Evolutionary conservation across 768 basidiomycete species (phyloP).

Genomic region (Trametes maxima): DNA sequence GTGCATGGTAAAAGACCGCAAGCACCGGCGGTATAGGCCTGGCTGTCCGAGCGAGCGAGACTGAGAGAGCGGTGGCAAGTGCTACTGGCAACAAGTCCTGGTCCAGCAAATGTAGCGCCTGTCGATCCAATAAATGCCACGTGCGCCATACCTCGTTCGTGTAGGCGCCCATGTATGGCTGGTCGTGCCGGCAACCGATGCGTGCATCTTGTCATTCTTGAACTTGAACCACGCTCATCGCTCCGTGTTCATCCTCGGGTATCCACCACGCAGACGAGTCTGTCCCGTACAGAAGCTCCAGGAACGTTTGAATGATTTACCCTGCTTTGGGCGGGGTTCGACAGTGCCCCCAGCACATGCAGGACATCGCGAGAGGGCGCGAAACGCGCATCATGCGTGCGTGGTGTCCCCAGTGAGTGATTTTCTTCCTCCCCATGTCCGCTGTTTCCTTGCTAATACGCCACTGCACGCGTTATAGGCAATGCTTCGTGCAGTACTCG

Average conservation of each 20-base stretch:
- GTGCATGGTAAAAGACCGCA: neutral
- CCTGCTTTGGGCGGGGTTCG: neutral
- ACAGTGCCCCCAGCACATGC: neutral
- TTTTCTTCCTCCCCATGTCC: neutral
- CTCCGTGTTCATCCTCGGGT: neutral
- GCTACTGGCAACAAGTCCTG: too few species aligned
- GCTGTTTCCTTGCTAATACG: neutral
- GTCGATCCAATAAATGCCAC: too few species aligned
- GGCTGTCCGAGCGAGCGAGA: neutral
- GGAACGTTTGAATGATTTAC: neutral
- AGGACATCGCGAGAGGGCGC: neutral
- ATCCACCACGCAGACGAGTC: neutral
- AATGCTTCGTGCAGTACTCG: slow-evolving; percentile 2
- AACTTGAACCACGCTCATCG: neutral
- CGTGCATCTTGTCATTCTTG: neutral
- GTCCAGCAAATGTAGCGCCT: too few species aligned
- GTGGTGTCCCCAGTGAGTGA: neutral
- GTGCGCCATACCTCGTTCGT: neutral
- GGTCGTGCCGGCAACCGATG: neutral
- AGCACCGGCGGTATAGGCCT: neutral
- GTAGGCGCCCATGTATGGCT: neutral
- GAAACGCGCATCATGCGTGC: slow-evolving; percentile 12
- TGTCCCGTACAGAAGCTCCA: neutral
- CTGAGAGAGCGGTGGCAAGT: neutral
- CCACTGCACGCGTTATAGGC: neutral